Percentiles rank a stretch among this genome's conserved stretches.
phyloP scores from a whole-genome alignment of 2,329 filamentous ascomycete species.

The Epicoccum nigrum region DNA sequence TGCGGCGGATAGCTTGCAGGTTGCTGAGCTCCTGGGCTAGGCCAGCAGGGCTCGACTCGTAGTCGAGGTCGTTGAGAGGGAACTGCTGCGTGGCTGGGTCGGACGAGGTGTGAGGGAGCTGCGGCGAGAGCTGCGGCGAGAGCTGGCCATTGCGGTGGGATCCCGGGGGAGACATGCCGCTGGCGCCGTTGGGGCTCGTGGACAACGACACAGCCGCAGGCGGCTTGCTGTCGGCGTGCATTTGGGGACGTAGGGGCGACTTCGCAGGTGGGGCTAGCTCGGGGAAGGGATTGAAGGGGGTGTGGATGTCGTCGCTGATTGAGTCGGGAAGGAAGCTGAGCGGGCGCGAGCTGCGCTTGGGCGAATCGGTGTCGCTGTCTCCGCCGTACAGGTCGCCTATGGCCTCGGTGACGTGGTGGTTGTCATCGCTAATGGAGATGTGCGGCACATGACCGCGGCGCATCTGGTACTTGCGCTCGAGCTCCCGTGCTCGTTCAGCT shows the following conservation, averaged over 20 bases:
- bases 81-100: slow-evolving; percentile 64
- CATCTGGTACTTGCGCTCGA: slow-evolving; percentile 57
- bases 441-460: slow-evolving; percentile 65
- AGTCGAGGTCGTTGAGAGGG: slow-evolving; percentile 82
- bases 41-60: slow-evolving; percentile 86
- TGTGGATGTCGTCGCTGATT: slow-evolving; percentile 56
- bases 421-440: slow-evolving; percentile 81
- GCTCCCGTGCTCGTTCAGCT: slow-evolving; percentile 52
- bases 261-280: slow-evolving; percentile 48
- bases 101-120: slow-evolving; percentile 38
- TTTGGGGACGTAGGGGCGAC: slow-evolving; percentile 48
- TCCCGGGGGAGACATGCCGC: slow-evolving; percentile 4
- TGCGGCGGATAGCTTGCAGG: slow-evolving; percentile 83
- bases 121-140: slow-evolving; percentile 50
- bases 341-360: slow-evolving; percentile 66
- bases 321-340: slow-evolving; percentile 74
- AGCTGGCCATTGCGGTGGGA: slow-evolving; percentile 27
- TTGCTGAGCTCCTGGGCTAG: slow-evolving; percentile 93
- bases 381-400: slow-evolving; percentile 91
- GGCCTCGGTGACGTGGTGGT: slow-evolving; percentile 91
- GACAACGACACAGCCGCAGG: background rate
- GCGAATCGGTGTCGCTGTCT: slow-evolving; percentile 65
- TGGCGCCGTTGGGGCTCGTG: slow-evolving; percentile 8
- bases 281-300: slow-evolving; percentile 40
- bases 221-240: slow-evolving; percentile 35